Evolutionary conservation across 2,329 filamentous ascomycete species (phyloP), one percentile per base, ranked within the genome.

Genomic region (Ophiostoma himal-ulmi): DNA sequence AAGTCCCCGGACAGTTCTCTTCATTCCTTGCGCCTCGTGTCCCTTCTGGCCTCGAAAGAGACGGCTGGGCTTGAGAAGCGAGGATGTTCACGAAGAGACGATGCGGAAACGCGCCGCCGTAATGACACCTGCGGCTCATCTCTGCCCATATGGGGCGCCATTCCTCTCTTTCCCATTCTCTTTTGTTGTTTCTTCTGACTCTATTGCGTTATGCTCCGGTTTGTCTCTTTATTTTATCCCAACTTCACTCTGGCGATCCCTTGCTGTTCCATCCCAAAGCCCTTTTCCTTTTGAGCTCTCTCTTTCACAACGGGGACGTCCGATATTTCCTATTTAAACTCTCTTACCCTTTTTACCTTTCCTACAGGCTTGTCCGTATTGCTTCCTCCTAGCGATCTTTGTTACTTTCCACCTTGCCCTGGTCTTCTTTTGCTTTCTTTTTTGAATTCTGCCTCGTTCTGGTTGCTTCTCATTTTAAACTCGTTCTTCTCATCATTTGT

Each of bases 21-120:
- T 65, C 70, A 69, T 83, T 75, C 77, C 76, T 74, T 76, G 34
- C 60, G 60, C 60, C 6, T 30, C 22, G 7, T 37, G 60, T 36
- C 13, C 75, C 26, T 20, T 17, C 44, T 2, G 44, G 60, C 60
- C 60, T 71, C 74, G 69, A 74, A 75, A 77, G 44, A 71, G 68
- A 64, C 34, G 6, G 44, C 44, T 10, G 14, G 14, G 30, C 13
- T 10, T 7, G 34, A 64, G 20, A 22, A 26, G 60, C 60, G 60
- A 34, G 57, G 60, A 64, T 64, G 60, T 17, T 65, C 36, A 65
- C 39, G 65, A 67, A 30, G 77, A 77, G 77, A 82, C 80, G 83
- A 81, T 87, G 94, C 93, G 92, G 93, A 96, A 96, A 97, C 92
- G 93, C 94, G 92, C 93, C 94, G 94, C 93, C 94, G 96, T 94